Percentiles rank a stretch among this genome's conserved stretches.
Conservation (phyloP, 2,329 filamentous ascomycete species). For the Cladosporium sp. region DNA sequence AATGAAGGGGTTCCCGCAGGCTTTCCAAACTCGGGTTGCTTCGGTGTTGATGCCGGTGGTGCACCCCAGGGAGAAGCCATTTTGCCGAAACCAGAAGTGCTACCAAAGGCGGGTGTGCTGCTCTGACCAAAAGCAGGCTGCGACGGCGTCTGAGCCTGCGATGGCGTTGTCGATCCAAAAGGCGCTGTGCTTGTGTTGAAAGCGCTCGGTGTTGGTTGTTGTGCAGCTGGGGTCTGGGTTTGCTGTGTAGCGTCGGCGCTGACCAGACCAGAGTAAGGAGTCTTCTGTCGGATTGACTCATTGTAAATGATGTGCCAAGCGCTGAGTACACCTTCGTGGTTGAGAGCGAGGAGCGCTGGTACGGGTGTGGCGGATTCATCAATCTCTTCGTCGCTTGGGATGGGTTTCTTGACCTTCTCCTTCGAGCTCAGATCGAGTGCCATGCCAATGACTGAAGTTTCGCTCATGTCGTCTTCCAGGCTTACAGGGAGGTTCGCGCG, state of each 20-base stretch:
- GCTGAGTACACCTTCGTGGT: constrained; percentile 79
- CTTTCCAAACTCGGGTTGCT: constrained; percentile 18
- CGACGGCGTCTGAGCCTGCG: constrained; percentile 6
- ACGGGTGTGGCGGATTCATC: constrained; percentile 74
- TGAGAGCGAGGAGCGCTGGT: constrained; percentile 79
- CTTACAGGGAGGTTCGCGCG: constrained; percentile 65
- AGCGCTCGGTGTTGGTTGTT: constrained; percentile 9
- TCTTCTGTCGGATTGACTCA: constrained; percentile 72
- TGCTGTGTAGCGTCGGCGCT: constrained; percentile 36
- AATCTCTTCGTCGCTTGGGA: constrained; percentile 61
- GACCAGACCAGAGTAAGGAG: constrained; percentile 67
- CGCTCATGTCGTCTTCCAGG: constrained; percentile 61
- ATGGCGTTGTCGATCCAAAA: constrained; percentile 30
- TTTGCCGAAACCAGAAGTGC: constrained; percentile 23
- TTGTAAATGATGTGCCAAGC: constrained; percentile 92
- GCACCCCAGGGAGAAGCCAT: constrained; percentile 27
- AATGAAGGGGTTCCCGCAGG: constrained; percentile 16
- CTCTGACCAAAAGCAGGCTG: constrained; percentile 25
- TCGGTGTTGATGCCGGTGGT: constrained; percentile 14
- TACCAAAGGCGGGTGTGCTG: constrained; percentile 23
- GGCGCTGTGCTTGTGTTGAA: constrained; percentile 15
- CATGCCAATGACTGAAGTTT: constrained; percentile 75
- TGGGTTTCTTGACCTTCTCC: constrained; percentile 22
- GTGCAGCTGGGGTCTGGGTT: not conserved
- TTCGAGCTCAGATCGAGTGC: constrained; percentile 63